Base-by-base conservation (phyloP, 176 grass and related monocot species). In the Oryza nivara region DNA sequence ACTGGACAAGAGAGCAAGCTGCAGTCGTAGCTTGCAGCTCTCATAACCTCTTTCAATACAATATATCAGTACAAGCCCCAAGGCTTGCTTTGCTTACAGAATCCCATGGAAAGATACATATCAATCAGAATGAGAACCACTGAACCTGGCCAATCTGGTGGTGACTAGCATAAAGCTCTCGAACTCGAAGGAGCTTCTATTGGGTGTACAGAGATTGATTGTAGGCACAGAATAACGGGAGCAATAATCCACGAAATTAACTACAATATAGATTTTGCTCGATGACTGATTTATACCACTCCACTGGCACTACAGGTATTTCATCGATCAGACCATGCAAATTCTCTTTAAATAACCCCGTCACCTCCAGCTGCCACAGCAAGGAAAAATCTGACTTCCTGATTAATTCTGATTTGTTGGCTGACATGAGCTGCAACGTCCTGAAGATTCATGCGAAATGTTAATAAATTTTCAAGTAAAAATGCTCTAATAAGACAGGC, bases 101-200 rank as follows among this genome's bases (percentile, higher is more conserved):
- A 75, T 75, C 70, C 80, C 81, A 28, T 20, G 49, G 72, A 70
- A 81, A 76, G 65, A 75, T 73, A 72, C 51, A 84, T 11, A 80
- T 36, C 28, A 63, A 48, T 64, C n/a, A 22, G 49, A 69, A 79
- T 7, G 68, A 83, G 72, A 30, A 79, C 36, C 36, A 38, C 36
- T 38, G 36, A 38, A 38, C 22, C 28, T 65, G 61, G 69, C 48
- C 40, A 79, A 73, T 74, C 28, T 61, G 16, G 26, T 20, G 74
- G 72, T 49, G 40, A 64, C 80, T 70, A 56, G 49, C n/a, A 70
- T 65, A 63, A 83, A 84, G 75, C 89, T 87, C 84, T 19, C 68
- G 74, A 68, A 26, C 84, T 19, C 68, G 74, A 68, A 26, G 15
- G 65, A 76, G 77, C 46, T 74, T 77, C 68, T 51, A 47, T 34